phyloP scores from a whole-genome alignment of 768 basidiomycete species.

The Brasilioporus rufonigricans region DNA sequence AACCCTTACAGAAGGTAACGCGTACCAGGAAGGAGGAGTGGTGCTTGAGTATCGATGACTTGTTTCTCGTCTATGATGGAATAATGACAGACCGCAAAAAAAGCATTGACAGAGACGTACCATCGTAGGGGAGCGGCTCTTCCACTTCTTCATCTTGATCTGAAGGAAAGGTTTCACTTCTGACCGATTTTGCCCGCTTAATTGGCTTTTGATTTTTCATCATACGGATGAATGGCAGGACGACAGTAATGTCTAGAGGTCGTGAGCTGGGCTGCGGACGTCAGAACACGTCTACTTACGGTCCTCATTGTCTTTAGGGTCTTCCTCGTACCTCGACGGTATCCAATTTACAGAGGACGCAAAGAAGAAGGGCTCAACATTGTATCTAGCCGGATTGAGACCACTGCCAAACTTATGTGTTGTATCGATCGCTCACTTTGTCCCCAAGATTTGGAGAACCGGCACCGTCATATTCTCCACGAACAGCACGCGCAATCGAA shows the following conservation, averaged over 20 bases:
- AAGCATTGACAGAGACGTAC: constrained; percentile 4
- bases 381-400: constrained; percentile 37
- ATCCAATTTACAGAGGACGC: constrained; percentile 66
- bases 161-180: constrained; percentile 3
- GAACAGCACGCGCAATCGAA: constrained; percentile 50
- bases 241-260: constrained; percentile 53
- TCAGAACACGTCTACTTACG: constrained; percentile 44
- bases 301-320: constrained; percentile 40
- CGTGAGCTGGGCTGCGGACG: constrained; percentile 3
- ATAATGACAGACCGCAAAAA: not conserved
- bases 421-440: constrained; percentile 39
- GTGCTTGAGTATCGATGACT: constrained; percentile 52
- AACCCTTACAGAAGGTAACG: not conserved
- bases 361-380: constrained; percentile 65
- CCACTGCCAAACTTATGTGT: not conserved
- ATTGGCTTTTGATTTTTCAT: constrained; percentile 32
- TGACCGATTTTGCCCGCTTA: constrained; percentile 8
- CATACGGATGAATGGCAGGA: constrained; percentile 50
- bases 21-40: constrained; percentile 40
- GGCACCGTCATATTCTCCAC: constrained; percentile 50
- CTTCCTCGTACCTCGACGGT: constrained; percentile 62
- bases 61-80: constrained; percentile 16
- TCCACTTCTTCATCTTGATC: not conserved
- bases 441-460: constrained; percentile 55
- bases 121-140: constrained; percentile 11